Evolutionary conservation across 306 rosid genomes (phyloP), one percentile per base, ranked within the genome.

Genomic region (Coriaria nepalensis): DNA sequence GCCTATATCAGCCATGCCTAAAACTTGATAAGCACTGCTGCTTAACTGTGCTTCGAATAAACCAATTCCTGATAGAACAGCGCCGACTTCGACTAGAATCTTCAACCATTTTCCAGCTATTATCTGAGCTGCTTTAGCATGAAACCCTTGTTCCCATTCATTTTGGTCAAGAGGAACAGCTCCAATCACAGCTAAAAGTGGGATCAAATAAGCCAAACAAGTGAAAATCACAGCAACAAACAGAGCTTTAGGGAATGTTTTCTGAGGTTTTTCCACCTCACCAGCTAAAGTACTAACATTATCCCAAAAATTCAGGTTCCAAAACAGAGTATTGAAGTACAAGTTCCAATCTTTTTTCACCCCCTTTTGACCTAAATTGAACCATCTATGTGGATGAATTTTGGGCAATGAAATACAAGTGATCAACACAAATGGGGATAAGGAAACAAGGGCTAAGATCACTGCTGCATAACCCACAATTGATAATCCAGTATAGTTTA

Each of bases 251-350:
- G 57, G 57, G 45, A 14, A 38, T 8, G 45, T 39, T 39, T 52
- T 52, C 35, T 38, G 35, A 3, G 57, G 57, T 9, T 20, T 38
- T 13, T 52, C 46, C 4, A 52, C 57, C 40, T 52, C 57, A 13
- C 57, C 57, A 13, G 57, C 57, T 6, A 52, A 14, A 39, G 57
- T 52, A 20, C 45, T 52, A 4, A 52, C 57, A 20, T 55, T 55
- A 35, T 55, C 60, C 49, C 60, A 55, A 8, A 55, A 55, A 15
- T 55, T 55, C 13, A 55, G 37, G 40, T 55, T 55, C 60, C 60
- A 55, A 55, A 55, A 55, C 9, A 55, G 60, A 10, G 60, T 55
- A 33, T 55, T 55, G 12, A 55, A 46, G 20, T 15, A 55, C 20
- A 55, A 43, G 43, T 55, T 55, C 60, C 60, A 55, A 6, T 55